Percentiles rank a stretch among this genome's conserved stretches.
These are phyloP conservation scores for Boletus sp. DNA, from an alignment of 1,284 basidiomycete species.

Conservation along the genomic window DNA sequence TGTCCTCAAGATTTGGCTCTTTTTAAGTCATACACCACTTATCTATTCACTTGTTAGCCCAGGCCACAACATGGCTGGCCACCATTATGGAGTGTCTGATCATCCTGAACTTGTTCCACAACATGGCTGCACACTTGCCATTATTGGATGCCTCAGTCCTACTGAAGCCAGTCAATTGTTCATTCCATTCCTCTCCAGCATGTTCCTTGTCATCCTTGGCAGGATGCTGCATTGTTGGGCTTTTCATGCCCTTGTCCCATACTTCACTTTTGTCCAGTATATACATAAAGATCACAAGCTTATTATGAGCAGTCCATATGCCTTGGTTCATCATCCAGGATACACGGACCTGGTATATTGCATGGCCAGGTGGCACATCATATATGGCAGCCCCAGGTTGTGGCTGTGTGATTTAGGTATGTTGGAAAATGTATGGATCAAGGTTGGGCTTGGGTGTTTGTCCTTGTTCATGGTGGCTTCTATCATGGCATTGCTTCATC, in stretches of 20 bases:
- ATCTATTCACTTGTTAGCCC: not conserved
- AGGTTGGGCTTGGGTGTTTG: not conserved
- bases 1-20: constrained; percentile 9
- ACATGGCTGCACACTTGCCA: not conserved
- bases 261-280: too few species aligned
- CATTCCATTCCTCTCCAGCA: not conserved
- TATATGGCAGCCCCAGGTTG: constrained; percentile 10
- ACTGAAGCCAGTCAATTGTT: constrained; percentile 15
- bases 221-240: constrained; percentile 9
- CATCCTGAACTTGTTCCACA: constrained; percentile 4
- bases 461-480: constrained; percentile 1
- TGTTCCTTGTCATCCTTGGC: too few species aligned
- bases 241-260: too few species aligned
- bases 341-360: too few species aligned
- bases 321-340: too few species aligned
- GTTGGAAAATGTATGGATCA: not conserved
- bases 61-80: constrained; percentile 11
- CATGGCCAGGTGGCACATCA: constrained; percentile 4
- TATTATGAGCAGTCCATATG: too few species aligned
- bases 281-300: too few species aligned
- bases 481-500: constrained; percentile 8
- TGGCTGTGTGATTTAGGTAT: constrained; percentile 23
- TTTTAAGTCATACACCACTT: not conserved
- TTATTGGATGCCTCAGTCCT: constrained; percentile 15
- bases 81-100: constrained; percentile 13